These are phyloP conservation scores for Torulaspora globosa DNA, from an alignment of 1,139 yeast genomes.

Conservation along the genomic window DNA sequence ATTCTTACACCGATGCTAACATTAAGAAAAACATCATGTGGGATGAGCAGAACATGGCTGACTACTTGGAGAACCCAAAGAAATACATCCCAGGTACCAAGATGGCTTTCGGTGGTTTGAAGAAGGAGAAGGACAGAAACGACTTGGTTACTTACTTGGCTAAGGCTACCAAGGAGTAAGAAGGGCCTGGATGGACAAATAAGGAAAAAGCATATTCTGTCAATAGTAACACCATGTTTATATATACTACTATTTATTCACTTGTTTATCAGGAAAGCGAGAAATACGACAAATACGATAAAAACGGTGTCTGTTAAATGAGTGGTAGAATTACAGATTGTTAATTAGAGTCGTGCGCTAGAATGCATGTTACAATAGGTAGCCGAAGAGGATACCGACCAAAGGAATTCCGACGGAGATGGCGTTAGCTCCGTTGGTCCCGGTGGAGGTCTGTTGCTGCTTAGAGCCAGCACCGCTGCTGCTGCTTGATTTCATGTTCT, in stretches of 20 bases:
- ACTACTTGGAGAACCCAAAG: conserved; percentile 99
- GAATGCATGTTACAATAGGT: conserved; percentile 2
- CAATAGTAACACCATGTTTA: conserved; percentile 4
- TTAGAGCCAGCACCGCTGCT: conserved; percentile 3
- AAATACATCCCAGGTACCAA: conserved; percentile 99
- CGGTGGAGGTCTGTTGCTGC: conserved; percentile 6
- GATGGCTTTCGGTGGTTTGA: conserved; percentile 99
- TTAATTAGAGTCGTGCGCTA: neutral
- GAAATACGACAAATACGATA: neutral
- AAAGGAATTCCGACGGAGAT: conserved; percentile 5
- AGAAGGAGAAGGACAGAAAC: conserved; percentile 98
- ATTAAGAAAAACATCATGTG: conserved; percentile 90
- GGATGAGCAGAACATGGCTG: conserved; percentile 85
- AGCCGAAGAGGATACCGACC: conserved; percentile 6
- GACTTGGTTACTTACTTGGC: conserved; percentile 89
- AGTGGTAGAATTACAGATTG: neutral
- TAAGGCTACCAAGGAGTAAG: conserved; percentile 48
- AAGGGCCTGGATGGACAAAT: neutral
- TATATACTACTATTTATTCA: conserved; percentile 5
- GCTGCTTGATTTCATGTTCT: conserved; percentile 18
- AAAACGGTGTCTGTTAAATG: neutral
- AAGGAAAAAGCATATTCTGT: conserved; percentile 2
- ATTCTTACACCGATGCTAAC: conserved; percentile 97
- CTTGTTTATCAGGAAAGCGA: neutral
- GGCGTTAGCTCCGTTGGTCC: conserved; percentile 8